phyloP scores from a whole-genome alignment of 2,329 filamentous ascomycete genomes.

The Pseudogymnoascus sp. region DNA sequence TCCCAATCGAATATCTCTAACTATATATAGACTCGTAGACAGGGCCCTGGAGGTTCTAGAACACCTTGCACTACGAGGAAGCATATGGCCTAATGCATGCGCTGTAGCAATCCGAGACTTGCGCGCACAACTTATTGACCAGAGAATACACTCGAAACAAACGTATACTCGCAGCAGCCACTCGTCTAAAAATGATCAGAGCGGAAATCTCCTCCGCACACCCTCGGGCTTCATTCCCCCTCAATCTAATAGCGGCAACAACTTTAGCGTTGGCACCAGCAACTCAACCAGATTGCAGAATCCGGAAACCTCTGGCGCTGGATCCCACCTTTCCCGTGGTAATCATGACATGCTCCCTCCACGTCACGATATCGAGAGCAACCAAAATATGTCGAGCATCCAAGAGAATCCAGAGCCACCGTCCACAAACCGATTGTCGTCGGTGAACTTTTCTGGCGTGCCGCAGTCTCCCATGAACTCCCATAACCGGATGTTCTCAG shows the following conservation, averaged over 20 bases:
- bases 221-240: background rate
- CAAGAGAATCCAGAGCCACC: background rate
- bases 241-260: background rate
- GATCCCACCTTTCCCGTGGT: background rate
- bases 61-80: constrained; percentile 28
- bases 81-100: constrained; percentile 32
- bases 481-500: background rate
- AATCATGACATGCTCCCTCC: background rate
- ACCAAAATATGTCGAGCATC: background rate
- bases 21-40: constrained; percentile 18
- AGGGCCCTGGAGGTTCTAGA: constrained; percentile 25
- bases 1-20: constrained; percentile 8
- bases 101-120: constrained; percentile 31
- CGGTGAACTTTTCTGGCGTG: background rate
- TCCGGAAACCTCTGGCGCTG: background rate
- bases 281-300: background rate
- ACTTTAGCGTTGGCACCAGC: background rate
- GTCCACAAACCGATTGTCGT: background rate
- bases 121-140: constrained; percentile 13
- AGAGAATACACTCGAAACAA: background rate
- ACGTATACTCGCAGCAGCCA: background rate
- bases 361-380: background rate
- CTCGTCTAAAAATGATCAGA: background rate
- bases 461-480: background rate
- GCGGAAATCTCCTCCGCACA: background rate